A percentile compares a stretch with the other conserved stretches of the same genome.
These are phyloP conservation scores for Sideroxylon spinosum DNA, from an alignment of 179 eudicot genomes.

Conservation along the genomic window DNA sequence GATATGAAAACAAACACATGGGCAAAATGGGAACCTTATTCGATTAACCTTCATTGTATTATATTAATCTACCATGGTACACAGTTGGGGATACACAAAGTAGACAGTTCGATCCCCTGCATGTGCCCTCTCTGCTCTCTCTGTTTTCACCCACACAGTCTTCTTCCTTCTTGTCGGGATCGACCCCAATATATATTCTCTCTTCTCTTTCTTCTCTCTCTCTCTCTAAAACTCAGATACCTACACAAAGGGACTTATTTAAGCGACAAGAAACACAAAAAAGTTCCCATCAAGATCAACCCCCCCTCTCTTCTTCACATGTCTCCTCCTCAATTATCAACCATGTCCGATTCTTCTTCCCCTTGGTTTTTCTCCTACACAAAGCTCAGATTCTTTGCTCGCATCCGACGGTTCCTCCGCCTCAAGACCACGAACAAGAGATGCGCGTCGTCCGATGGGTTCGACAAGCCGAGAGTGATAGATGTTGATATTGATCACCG, in stretches of 20 bases:
- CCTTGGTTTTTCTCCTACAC: constrained; percentile 21
- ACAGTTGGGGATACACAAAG: background rate
- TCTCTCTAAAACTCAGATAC: constrained; percentile 7
- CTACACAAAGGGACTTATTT: too few relatives aligned
- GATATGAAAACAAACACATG: background rate
- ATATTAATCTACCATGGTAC: background rate
- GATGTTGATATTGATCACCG: background rate
- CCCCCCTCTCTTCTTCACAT: background rate
- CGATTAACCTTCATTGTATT: background rate
- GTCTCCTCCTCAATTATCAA: constrained; percentile 15
- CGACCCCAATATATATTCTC: background rate
- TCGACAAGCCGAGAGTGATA: background rate
- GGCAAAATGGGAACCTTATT: background rate
- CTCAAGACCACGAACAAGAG: constrained; percentile 12
- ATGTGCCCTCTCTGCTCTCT: constrained; percentile 30
- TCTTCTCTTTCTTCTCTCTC: background rate
- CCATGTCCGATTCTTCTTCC: constrained; percentile 30
- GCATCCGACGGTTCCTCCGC: constrained; percentile 30
- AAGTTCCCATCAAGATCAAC: background rate
- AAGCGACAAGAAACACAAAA: too few relatives aligned
- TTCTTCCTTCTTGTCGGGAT: constrained; percentile 16
- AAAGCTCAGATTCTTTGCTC: constrained; percentile 26
- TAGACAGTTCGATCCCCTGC: constrained; percentile 17
- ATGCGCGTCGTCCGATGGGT: constrained; percentile 12
- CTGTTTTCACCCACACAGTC: constrained; percentile 19